Evolutionary conservation across 73 alveolate genomes (phyloP), one percentile per base, ranked within the genome.

Genomic region (Breviolum minutum): DNA sequence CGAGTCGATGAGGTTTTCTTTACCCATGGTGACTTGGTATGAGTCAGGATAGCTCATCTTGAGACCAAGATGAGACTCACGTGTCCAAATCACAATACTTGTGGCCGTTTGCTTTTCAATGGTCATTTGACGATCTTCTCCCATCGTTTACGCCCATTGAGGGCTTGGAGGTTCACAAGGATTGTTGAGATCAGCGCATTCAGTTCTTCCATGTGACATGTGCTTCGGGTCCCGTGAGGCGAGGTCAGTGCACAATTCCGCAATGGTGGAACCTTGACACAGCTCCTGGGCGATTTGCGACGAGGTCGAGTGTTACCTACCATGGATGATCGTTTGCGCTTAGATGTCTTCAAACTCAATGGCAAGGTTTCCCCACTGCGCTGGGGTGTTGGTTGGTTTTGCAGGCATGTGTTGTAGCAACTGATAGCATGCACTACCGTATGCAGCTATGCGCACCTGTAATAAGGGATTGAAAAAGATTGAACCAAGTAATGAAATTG

Each of bases 161-260:
- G 77, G 77, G n/a, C 77, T 22, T 68, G 6, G 77, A 14, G n/a
- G 77, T 68, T 68, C 8, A 14, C 77, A 68, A 14, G 17, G 77
- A 68, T 22, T 6, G 77, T 14, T 68, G 1, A 14, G 8, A 14
- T 17, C 77, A 17, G 77, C 77, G n/a, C 77, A 22, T 14, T 68
- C 54, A 40, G 54, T 40, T 40, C 54, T 40, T 40, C 54, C 54
- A 3, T 40, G 54, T 40, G 54, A 40, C 54, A 71, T 30, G 19
- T n/a, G 26, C 81, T 71, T 12, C 40, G 26, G 81, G 32, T 71
- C 13, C 81, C 40, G 1, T 71, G 81, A 82, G 91, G 91, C 8
- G 79, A 85, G 94, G 96, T 90, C 11, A 63, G 85, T 22, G 61
- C 73, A 24, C 76, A 90, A 32, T 90, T 90, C 76, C 83, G 84